These are phyloP conservation scores for Polytolypa hystricis DNA, from an alignment of 2,329 filamentous ascomycete species.

Conservation along the genomic window DNA sequence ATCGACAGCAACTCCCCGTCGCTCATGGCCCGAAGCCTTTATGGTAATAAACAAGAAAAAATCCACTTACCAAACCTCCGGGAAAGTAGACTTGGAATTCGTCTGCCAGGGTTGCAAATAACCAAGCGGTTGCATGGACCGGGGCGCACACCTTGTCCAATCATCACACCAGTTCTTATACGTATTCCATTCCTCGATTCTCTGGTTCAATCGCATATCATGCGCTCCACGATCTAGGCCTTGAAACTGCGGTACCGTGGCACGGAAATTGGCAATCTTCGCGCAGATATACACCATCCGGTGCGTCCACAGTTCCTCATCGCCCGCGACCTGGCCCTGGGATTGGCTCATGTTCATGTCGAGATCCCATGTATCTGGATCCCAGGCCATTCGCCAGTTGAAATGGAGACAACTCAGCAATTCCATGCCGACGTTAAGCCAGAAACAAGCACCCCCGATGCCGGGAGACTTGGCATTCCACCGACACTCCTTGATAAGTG, in stretches of 20 bases:
- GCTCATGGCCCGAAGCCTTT: too few species aligned
- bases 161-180: conserved; percentile 72
- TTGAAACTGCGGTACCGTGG: conserved; percentile 52
- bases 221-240: conserved; percentile 47
- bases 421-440: conserved; percentile 86
- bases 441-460: conserved; percentile 81
- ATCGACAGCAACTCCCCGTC: not conserved
- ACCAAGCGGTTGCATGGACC: conserved; percentile 78
- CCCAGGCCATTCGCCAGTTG: conserved; percentile 78
- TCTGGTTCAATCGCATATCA: conserved; percentile 51
- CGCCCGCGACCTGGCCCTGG: conserved; percentile 42
- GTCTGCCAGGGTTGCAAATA: conserved; percentile 61
- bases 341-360: conserved; percentile 60
- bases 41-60: too few species aligned
- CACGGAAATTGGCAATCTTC: conserved; percentile 76
- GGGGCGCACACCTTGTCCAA: conserved; percentile 69
- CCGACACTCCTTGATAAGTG: conserved; percentile 76
- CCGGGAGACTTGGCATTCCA: conserved; percentile 75
- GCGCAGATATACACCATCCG: conserved; percentile 81
- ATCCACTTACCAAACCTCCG: conserved; percentile 63
- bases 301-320: conserved; percentile 79
- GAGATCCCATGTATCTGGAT: conserved; percentile 81
- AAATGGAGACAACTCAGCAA: conserved; percentile 78
- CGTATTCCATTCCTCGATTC: conserved; percentile 64
- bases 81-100: conserved; percentile 62